Base-by-base conservation (phyloP, 2,329 filamentous ascomycete species). In the Fusarium sp. region DNA sequence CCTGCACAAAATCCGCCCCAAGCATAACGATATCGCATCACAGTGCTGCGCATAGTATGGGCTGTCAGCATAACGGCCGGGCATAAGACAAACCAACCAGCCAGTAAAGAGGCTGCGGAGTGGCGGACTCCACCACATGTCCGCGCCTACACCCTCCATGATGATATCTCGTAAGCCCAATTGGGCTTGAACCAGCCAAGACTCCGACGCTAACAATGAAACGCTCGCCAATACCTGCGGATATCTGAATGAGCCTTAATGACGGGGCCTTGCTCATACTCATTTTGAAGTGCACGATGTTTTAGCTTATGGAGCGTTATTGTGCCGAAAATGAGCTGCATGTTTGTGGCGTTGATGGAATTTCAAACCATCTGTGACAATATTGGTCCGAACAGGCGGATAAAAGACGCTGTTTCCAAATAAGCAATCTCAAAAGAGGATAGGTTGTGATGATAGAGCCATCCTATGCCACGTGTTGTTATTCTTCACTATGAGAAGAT, bases 111-210 rank as follows among this genome's bases (percentile, higher is more conserved):
- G 25, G 33, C 54, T 65, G 76, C 73, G 71, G 71, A 70, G 64
- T 73, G 62, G 60, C 64, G 69, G 74, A 75, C 66, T 75, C 73
- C 72, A 78, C 74, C 56, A 52, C 30, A 71, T 68, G 74, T 78
- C 75, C 76, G 74, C 74, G 35, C 50, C 38, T 49, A 61, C 60
- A 67, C 58, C 64, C 62, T 67, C 64, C 50, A 52, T 60, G 19
- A 59, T 33, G 50, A 25, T 54, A 74, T 77, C 68, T 77, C 68
- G 74, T 78, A 73, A 78, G 76, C 76, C 53, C 57, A 70, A 71
- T 56, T 64, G 64, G 68, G 72, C 75, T 74, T 59, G 53, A 38
- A 64, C 53, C 47, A 57, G 65, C 59, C 67, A 78, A 76, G 70
- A 40, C 66, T 71, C 69, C 71, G 63, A 69, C 75, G 64, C 65